Evolutionary conservation across 1,284 basidiomycete genomes (phyloP), one percentile per base, ranked within the genome.

Genomic region (Phellinidium pouzarii): DNA sequence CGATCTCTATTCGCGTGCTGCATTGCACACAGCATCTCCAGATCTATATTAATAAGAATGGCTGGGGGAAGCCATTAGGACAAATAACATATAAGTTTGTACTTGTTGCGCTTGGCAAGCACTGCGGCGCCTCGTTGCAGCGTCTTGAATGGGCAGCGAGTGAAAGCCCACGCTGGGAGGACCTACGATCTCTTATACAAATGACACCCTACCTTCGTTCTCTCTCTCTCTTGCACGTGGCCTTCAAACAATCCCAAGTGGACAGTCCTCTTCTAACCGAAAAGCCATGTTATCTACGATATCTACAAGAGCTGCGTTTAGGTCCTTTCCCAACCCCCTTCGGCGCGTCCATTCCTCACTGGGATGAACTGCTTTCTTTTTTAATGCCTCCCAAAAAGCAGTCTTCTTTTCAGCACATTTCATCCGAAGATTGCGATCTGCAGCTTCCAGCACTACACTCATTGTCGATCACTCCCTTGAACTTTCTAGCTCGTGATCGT

Each of bases 161-260:
- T n/a, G 47, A 49, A 25, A 49, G 47, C 20, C 47, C 47, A 23
- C 47, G 47, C 22, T 49, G 34, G 22, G 47, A 38, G 19, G 47
- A 49, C 9, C 17, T 49, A 3, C 36, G 36, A 12, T 17, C 25
- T 26, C 37, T 49, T 9, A 22, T 49, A 12, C 34, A 25, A 9
- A 36, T 36, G 38, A 49, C 47, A 6, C 47, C 36, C 7, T 19
- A n/a, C 36, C 26, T 49, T 17, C 47, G 47, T 26, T 40, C 47
- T 9, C 36, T 49, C 1, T 49, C 47, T 7, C 29, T 49, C 17
- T 36, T 49, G 14, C 25, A 40, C 34, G 23, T 38, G 37, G 17
- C 34, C 27, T 46, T 34, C 34, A 40, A 25, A 14, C 47, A 40
- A 40, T 9, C 43, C 9, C 43, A 25, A 22, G 27, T 11, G 7